These are phyloP conservation scores for Paragyromitra xinjiangensis DNA, from an alignment of 495 filamentous ascomycete genomes.

Conservation along the genomic window DNA sequence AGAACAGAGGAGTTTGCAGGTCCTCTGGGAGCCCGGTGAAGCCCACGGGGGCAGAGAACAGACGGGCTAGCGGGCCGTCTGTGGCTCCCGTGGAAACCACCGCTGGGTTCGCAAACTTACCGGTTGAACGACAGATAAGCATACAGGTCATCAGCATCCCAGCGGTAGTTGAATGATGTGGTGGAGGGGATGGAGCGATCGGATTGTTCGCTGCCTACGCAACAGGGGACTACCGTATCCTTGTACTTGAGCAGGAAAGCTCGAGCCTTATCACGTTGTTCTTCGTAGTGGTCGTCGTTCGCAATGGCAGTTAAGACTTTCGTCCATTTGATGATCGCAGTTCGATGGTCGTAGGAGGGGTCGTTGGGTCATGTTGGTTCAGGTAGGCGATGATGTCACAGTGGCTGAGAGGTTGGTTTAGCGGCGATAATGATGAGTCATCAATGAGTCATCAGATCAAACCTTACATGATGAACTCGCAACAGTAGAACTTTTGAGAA, in stretches of 20 bases:
- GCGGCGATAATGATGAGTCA: not conserved
- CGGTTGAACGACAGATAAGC: conserved; percentile 41
- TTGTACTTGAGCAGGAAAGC: conserved; percentile 17
- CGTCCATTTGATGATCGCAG: conserved; percentile 21
- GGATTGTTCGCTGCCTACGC: not conserved
- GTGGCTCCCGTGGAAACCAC: conserved; percentile 29
- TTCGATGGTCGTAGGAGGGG: conserved; percentile 15
- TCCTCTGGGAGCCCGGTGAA: conserved; percentile 8
- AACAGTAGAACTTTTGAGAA: not conserved
- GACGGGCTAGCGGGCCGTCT: conserved; percentile 16
- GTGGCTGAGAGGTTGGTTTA: conserved; percentile 9
- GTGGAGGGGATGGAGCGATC: not conserved
- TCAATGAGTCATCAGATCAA: conserved; percentile 3
- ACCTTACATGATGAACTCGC: conserved; percentile 1
- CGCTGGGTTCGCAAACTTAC: conserved; percentile 34
- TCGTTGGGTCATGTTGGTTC: conserved; percentile 26
- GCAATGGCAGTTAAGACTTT: conserved; percentile 20
- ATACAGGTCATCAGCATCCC: conserved; percentile 34
- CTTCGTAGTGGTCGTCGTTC: conserved; percentile 2
- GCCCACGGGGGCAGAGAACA: conserved; percentile 31
- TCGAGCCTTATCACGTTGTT: conserved; percentile 25
- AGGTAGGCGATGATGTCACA: conserved; percentile 43
- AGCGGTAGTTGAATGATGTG: conserved; percentile 2
- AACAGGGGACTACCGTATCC: conserved; percentile 13
- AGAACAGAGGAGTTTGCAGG: conserved; percentile 11